Percentiles rank a stretch among this genome's conserved stretches.
phyloP scores from a whole-genome alignment of 176 grass and related monocot species.

The Canna indica region DNA sequence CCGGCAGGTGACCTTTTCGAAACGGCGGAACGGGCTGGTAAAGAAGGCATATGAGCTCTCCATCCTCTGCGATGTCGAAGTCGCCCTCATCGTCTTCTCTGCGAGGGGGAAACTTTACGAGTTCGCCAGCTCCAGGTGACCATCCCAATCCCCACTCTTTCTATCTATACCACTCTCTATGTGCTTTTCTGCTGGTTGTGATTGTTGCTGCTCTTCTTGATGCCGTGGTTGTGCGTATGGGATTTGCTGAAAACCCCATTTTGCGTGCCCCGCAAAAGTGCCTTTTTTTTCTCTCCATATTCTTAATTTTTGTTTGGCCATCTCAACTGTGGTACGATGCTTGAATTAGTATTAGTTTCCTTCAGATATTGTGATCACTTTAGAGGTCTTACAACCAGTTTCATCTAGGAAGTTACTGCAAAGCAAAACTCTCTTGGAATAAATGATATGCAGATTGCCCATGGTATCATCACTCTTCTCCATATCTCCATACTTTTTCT shows the following conservation, averaged over 20 bases:
- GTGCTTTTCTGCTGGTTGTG: not conserved
- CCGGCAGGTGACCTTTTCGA: slow-evolving; percentile 80
- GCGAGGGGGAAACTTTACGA: slow-evolving; percentile 20
- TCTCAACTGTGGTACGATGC: not conserved
- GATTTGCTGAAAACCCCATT: not conserved
- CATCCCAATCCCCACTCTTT: not conserved
- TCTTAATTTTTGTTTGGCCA: not conserved
- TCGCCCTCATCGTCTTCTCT: slow-evolving; percentile 76
- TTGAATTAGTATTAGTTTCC: not conserved
- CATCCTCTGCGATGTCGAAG: slow-evolving; percentile 79
- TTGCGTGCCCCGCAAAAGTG: not conserved
- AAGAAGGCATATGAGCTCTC: slow-evolving; percentile 88
- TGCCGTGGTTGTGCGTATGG: not conserved
- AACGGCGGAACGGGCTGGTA: slow-evolving; percentile 58
- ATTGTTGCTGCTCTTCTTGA: not conserved
- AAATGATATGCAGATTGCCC: not conserved
- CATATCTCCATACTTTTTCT: no score
- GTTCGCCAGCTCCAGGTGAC: slow-evolving; percentile 9
- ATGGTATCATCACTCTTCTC: no score
- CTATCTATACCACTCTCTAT: not conserved
- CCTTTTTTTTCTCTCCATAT: not conserved
- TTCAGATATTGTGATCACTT: not conserved
- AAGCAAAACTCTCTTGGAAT: not conserved
- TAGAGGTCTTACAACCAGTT: not conserved
- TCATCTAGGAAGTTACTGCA: not conserved